phyloP scores from a whole-genome alignment of 2,329 filamentous ascomycete species.

The Graphiopsis chlorocephala region DNA sequence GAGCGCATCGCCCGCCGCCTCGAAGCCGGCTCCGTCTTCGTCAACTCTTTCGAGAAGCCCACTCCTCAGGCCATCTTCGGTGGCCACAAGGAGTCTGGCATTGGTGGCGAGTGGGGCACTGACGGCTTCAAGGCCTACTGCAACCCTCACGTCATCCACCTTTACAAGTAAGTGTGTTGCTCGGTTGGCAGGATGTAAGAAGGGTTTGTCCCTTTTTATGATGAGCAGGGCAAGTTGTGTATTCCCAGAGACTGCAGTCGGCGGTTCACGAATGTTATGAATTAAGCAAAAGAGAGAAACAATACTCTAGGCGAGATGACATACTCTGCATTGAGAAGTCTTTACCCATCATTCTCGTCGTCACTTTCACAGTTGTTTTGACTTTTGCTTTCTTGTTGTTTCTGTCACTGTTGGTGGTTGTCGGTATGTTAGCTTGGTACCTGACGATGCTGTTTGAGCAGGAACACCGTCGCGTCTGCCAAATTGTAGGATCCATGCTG shows the following conservation, averaged over 20 bases:
- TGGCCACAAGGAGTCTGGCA: conserved; percentile 69
- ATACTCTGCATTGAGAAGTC: not conserved
- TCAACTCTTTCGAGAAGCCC: conserved; percentile 52
- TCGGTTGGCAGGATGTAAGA: not conserved
- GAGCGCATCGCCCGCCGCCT: conserved; percentile 47
- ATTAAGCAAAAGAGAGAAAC: not conserved
- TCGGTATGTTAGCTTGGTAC: not conserved
- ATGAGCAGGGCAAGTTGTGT: not conserved
- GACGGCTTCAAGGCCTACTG: conserved; percentile 46
- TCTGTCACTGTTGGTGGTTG: not conserved
- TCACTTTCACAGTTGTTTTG: too few species aligned
- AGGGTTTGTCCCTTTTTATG: not conserved
- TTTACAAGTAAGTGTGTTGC: conserved; percentile 38
- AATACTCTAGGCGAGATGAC: not conserved
- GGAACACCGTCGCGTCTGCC: not conserved
- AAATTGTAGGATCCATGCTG: not conserved
- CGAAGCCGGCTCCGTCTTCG: conserved; percentile 55
- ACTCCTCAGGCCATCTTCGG: conserved; percentile 58
- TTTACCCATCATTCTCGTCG: not conserved
- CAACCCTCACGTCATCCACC: conserved; percentile 48
- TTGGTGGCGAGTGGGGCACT: conserved; percentile 55
- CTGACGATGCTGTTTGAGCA: not conserved
- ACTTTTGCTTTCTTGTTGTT: too few species aligned
- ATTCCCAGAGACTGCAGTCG: not conserved
- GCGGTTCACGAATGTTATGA: not conserved